phyloP scores from a whole-genome alignment of 768 basidiomycete genomes.

The Serendipita indica region DNA sequence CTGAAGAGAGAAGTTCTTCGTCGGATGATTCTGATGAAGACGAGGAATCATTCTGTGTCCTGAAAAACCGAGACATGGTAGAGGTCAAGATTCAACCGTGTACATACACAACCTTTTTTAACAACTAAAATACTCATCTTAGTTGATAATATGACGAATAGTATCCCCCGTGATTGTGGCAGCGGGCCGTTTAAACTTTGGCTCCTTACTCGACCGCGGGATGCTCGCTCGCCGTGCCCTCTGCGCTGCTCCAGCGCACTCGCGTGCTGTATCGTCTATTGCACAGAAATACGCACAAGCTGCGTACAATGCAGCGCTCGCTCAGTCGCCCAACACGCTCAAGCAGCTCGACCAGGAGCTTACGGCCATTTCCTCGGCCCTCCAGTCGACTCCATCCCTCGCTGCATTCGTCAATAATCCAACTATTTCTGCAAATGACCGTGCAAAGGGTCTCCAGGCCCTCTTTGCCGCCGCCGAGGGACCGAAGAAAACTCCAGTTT shows the following conservation, averaged over 20 bases:
- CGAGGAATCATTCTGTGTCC: slow-evolving; percentile 71
- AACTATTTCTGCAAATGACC: slow-evolving; percentile 71
- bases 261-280: slow-evolving; percentile 58
- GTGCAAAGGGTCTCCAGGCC: slow-evolving; percentile 46
- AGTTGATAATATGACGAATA: background rate
- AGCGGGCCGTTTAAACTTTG: background rate
- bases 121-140: background rate
- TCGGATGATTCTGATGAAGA: slow-evolving; percentile 47
- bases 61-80: slow-evolving; percentile 78
- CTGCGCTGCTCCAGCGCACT: slow-evolving; percentile 4
- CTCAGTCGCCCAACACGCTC: slow-evolving; percentile 70
- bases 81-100: background rate
- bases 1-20: slow-evolving; percentile 58
- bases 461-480: slow-evolving; percentile 57
- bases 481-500: slow-evolving; percentile 58
- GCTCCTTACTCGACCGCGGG: background rate
- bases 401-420: slow-evolving; percentile 74
- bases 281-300: slow-evolving; percentile 77
- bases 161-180: background rate
- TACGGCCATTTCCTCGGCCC: slow-evolving; percentile 46
- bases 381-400: slow-evolving; percentile 52
- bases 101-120: background rate
- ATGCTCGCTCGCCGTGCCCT: slow-evolving; percentile 7
- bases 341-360: slow-evolving; percentile 80
- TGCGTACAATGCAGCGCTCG: slow-evolving; percentile 63